These are phyloP conservation scores for Xanthoconium stramineum DNA, from an alignment of 768 basidiomycete genomes.

Conservation along the genomic window DNA sequence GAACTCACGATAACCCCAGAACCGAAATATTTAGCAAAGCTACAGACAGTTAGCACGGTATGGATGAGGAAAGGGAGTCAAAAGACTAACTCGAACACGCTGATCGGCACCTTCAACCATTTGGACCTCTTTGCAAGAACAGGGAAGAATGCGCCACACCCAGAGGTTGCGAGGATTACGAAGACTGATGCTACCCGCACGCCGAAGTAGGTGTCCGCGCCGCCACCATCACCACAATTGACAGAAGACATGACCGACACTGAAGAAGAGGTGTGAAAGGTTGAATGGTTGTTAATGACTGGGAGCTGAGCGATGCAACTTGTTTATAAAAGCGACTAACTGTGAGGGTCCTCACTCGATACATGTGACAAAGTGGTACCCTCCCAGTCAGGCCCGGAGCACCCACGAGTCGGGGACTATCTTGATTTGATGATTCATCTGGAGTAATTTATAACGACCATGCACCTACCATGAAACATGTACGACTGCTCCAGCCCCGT, in stretches of 20 bases:
- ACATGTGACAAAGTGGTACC: slow-evolving; percentile 10
- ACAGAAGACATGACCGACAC: slow-evolving; percentile 21
- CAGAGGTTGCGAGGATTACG: slow-evolving; percentile 62
- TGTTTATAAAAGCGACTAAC: slow-evolving; percentile 10
- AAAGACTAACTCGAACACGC: slow-evolving; percentile 64
- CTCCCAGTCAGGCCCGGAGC: slow-evolving; percentile 17
- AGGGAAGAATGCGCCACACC: slow-evolving; percentile 66
- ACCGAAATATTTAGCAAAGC: slow-evolving; percentile 88
- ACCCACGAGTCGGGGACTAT: not conserved
- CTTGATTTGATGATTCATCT: too few relatives aligned
- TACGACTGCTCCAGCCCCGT: too few relatives aligned
- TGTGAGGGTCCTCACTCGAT: slow-evolving; percentile 24
- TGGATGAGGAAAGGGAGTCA: not conserved
- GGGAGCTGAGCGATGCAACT: not conserved
- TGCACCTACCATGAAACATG: not conserved
- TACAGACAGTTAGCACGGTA: slow-evolving; percentile 25
- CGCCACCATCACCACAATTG: slow-evolving; percentile 52
- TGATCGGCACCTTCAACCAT: slow-evolving; percentile 37
- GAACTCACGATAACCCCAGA: slow-evolving; percentile 78
- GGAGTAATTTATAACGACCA: not conserved
- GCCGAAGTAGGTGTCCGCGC: slow-evolving; percentile 43
- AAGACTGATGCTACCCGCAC: slow-evolving; percentile 74
- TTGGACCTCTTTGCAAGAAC: slow-evolving; percentile 53
- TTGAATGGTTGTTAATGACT: not conserved
- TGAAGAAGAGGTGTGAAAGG: not conserved